These are phyloP conservation scores for Paracorniculantispora psalliotae DNA, from an alignment of 2,329 filamentous ascomycete species.

Conservation along the genomic window DNA sequence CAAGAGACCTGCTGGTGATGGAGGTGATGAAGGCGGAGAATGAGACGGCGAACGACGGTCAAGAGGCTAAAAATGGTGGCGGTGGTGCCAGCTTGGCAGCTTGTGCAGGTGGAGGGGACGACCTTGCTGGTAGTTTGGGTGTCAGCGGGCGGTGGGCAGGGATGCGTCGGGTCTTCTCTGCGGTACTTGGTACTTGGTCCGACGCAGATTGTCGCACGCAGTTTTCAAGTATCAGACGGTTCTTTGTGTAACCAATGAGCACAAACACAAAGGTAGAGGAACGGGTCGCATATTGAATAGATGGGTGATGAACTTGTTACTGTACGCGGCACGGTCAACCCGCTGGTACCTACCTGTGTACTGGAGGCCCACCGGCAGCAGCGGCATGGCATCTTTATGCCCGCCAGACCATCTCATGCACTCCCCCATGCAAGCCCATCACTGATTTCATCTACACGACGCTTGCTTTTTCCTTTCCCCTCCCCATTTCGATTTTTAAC, in stretches of 20 bases:
- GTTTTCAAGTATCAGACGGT: neutral
- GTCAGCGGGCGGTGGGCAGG: too few relatives aligned
- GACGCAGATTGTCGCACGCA: constrained; percentile 7
- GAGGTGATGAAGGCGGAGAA: neutral
- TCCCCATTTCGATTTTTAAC: constrained; percentile 3
- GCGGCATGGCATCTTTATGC: neutral
- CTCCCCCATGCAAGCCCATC: neutral
- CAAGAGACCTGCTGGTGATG: constrained; percentile 1
- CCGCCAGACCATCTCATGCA: constrained; percentile 4
- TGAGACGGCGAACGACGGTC: neutral
- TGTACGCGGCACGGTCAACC: neutral
- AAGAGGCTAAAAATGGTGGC: neutral
- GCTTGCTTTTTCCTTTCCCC: neutral
- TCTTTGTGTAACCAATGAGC: neutral
- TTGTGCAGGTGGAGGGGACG: neutral
- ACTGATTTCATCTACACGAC: neutral
- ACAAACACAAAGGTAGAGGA: neutral
- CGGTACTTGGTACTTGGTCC: neutral
- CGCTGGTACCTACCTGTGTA: neutral
- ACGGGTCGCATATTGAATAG: neutral
- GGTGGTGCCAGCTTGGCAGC: too few relatives aligned
- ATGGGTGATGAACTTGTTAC: neutral
- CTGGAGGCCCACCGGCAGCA: neutral
- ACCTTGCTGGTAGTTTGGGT: neutral
- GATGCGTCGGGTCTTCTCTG: too few relatives aligned